Evolutionary conservation across 163 green algal species (phyloP).

Genomic region (Picocystis sp.): DNA sequence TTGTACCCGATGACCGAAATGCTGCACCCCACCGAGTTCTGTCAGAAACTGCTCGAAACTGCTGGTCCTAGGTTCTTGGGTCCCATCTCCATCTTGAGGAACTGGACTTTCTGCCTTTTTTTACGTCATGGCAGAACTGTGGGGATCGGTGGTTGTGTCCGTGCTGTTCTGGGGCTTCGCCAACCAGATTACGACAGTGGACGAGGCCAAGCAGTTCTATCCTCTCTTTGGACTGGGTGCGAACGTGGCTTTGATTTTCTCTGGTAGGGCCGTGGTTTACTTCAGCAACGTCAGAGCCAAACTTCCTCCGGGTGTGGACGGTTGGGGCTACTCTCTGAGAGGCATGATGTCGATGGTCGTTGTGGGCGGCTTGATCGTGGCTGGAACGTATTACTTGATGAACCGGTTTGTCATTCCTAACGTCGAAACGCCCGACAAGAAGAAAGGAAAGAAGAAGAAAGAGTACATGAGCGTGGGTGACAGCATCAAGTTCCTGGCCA

Average conservation of each 20-base stretch:
- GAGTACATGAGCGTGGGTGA: constrained; percentile 71
- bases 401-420: constrained; percentile 66
- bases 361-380: constrained; percentile 66
- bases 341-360: constrained; percentile 97
- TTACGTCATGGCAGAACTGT: constrained; percentile 99
- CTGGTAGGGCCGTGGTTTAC: constrained; percentile 51
- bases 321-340: constrained; percentile 88
- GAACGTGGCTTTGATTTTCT: constrained; percentile 97
- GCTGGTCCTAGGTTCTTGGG: constrained; percentile 71
- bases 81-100: constrained; percentile 94
- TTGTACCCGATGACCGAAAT: constrained; percentile 80
- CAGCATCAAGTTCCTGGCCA: constrained; percentile 84
- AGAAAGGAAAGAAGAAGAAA: constrained; percentile 75
- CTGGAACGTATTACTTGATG: constrained; percentile 63
- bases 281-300: constrained; percentile 64
- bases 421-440: constrained; percentile 21
- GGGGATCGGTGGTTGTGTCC: constrained; percentile 95
- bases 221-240: constrained; percentile 93
- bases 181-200: constrained; percentile 30
- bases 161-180: constrained; percentile 51
- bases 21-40: constrained; percentile 78
- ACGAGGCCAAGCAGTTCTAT: constrained; percentile 97
- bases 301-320: constrained; percentile 85
- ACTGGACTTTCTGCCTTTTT: constrained; percentile 99
- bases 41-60: constrained; percentile 50